A percentile compares a stretch with the other conserved stretches of the same genome.
Evolutionary conservation across 2,329 filamentous ascomycete species (phyloP).

Genomic region (Sporothrix mexicana): DNA sequence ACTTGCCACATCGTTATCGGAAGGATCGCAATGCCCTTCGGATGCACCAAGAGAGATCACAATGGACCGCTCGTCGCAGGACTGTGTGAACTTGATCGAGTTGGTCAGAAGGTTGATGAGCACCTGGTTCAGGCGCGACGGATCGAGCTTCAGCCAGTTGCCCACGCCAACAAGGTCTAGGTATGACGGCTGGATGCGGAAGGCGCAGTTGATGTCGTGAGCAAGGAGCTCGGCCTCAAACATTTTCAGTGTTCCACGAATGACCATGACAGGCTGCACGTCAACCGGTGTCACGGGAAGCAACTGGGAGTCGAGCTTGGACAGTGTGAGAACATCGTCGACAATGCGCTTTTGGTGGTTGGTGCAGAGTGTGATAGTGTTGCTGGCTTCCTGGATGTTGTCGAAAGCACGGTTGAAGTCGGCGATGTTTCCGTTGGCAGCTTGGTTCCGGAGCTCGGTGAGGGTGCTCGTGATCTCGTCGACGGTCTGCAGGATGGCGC

Average conservation of each 20-base stretch:
- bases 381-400: slow-evolving; percentile 72
- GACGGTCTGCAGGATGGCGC: slow-evolving; percentile 75
- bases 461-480: slow-evolving; percentile 70
- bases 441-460: slow-evolving; percentile 47
- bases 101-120: slow-evolving; percentile 77
- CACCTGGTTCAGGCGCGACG: slow-evolving; percentile 73
- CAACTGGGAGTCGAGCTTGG: slow-evolving; percentile 77
- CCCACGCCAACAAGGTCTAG: slow-evolving; percentile 64
- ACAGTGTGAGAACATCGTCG: slow-evolving; percentile 73
- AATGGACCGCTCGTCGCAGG: slow-evolving; percentile 64
- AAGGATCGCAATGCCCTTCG: slow-evolving; percentile 37
- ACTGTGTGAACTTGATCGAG: slow-evolving; percentile 69
- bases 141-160: slow-evolving; percentile 73
- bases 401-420: slow-evolving; percentile 53
- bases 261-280: slow-evolving; percentile 68
- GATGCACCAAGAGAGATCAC: slow-evolving; percentile 70
- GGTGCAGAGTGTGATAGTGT: slow-evolving; percentile 79
- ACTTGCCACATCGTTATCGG: slow-evolving; percentile 9
- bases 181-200: slow-evolving; percentile 72
- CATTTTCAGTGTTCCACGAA: slow-evolving; percentile 73
- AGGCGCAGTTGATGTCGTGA: slow-evolving; percentile 73
- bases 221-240: slow-evolving; percentile 76
- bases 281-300: slow-evolving; percentile 73
- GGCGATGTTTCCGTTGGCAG: neutral
- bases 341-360: slow-evolving; percentile 80